Evolutionary conservation across 768 basidiomycete genomes (phyloP), one percentile per base, ranked within the genome.

Genomic region (Pleurotus salmoneostramineus): DNA sequence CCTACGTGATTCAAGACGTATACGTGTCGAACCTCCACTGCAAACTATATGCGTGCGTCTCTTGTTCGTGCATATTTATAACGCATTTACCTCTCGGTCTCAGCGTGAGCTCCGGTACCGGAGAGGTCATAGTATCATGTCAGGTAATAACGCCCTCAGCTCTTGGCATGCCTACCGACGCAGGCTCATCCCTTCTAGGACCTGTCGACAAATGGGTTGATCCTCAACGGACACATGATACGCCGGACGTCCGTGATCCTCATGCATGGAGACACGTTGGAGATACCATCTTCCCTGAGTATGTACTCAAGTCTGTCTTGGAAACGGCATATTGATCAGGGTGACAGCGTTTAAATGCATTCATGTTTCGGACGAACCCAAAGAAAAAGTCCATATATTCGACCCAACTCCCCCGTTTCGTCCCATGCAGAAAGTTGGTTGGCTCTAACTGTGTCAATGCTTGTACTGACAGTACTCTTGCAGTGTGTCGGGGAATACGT

Each of bases 91-190:
- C n/a, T n/a, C 51, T 40, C 8, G 37, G 42, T 17, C 60, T 44
- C 57, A 93, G 89, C 6, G 84, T 93, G 50, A 80, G 76, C 44
- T 87, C 89, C 11, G 83, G 85, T 27, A 80, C 78, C 4, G 91
- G 89, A 37, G 88, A 87, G 2, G 74, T 89, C 35, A 85, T 91
- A 62, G 78, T 93, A 52, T 91, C 91, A 4, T 92, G 91, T 64
- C 86, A 91, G 73, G 90, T 90, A 66, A 17, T 65, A 40, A 45
- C 14, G 6, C 4, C 15, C 15, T 50, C 31, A 27, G 21, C 21
- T 27, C 21, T 27, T 27, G 3, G 21, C 21, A 27, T 27, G 21
- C 21, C 21, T 27, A 27, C 21, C 21, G 21, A 27, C 21, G 21
- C 21, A 27, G 1, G 21, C 21, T 27, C 21, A 27, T 27, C 3